phyloP scores from a whole-genome alignment of 352 stramenopile species.

The Globisporangium uncinulatum region DNA sequence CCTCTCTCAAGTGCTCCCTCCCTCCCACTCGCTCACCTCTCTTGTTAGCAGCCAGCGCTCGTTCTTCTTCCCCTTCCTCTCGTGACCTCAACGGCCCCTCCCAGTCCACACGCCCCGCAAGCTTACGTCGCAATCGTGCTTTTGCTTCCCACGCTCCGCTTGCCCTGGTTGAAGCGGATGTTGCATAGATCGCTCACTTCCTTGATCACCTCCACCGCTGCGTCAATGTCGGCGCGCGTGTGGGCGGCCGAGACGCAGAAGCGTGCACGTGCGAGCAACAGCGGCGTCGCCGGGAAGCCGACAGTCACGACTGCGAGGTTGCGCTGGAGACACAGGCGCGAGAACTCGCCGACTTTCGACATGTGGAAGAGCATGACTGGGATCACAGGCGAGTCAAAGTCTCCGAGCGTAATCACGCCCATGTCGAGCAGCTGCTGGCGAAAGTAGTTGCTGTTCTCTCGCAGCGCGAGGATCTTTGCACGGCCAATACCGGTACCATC shows the following conservation, averaged over 20 bases:
- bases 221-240: conserved; percentile 80
- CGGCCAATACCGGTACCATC: conserved; percentile 87
- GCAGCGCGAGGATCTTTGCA: conserved; percentile 70
- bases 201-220: conserved; percentile 75
- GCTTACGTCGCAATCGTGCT: no score
- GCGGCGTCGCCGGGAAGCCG: conserved; percentile 90
- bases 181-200: conserved; percentile 75
- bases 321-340: conserved; percentile 78
- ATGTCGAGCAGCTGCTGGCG: conserved; percentile 80
- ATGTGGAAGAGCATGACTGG: conserved; percentile 94
- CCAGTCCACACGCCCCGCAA: no score
- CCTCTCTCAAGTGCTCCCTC: no score
- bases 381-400: conserved; percentile 95
- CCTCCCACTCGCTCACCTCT: no score
- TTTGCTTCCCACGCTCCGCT: no score
- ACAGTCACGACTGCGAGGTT: conserved; percentile 92
- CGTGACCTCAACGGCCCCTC: no score
- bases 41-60: no score
- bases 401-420: conserved; percentile 72
- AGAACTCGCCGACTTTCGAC: conserved; percentile 92
- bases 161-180: conserved; percentile 83
- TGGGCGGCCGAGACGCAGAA: conserved; percentile 93
- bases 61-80: no score
- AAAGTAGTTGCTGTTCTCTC: conserved; percentile 95
- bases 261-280: conserved; percentile 75